These are phyloP conservation scores for Hymenoscyphus scutula DNA, from an alignment of 2,329 filamentous ascomycete genomes.

Conservation along the genomic window DNA sequence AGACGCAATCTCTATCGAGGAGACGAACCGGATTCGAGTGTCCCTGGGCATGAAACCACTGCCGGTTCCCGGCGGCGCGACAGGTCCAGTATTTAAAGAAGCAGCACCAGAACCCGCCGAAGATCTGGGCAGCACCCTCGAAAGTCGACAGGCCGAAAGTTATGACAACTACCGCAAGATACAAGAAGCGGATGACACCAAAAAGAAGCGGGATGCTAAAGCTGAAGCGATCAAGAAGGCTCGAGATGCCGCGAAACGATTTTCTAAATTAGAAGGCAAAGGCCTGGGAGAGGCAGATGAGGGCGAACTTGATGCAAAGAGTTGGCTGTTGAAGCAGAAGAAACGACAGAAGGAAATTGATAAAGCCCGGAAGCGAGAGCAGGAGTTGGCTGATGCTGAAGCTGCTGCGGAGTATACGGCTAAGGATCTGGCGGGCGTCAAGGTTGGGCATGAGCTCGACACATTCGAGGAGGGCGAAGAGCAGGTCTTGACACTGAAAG, in stretches of 20 bases:
- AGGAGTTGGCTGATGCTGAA: conserved; percentile 77
- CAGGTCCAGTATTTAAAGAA: conserved; percentile 56
- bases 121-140: conserved; percentile 77
- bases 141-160: conserved; percentile 70
- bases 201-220: conserved; percentile 74
- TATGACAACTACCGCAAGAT: conserved; percentile 70
- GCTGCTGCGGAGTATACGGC: conserved; percentile 75
- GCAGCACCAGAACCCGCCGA: conserved; percentile 46
- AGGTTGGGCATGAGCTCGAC: conserved; percentile 82
- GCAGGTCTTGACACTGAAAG: conserved; percentile 92
- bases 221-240: conserved; percentile 84
- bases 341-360: conserved; percentile 92
- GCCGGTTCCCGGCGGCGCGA: conserved; percentile 70
- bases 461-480: conserved; percentile 81
- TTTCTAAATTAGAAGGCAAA: conserved; percentile 74
- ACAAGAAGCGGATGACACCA: conserved; percentile 70
- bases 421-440: conserved; percentile 83
- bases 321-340: conserved; percentile 87
- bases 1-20: conserved; percentile 77
- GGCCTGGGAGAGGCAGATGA: conserved; percentile 76
- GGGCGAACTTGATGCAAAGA: conserved; percentile 68
- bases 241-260: conserved; percentile 76
- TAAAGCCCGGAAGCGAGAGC: conserved; percentile 67
- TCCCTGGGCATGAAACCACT: conserved; percentile 88
- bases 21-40: conserved; percentile 87